A percentile compares a stretch with the other conserved stretches of the same genome.
These are phyloP conservation scores for Sporothrix globosa DNA, from an alignment of 2,329 filamentous ascomycete genomes.

Conservation along the genomic window DNA sequence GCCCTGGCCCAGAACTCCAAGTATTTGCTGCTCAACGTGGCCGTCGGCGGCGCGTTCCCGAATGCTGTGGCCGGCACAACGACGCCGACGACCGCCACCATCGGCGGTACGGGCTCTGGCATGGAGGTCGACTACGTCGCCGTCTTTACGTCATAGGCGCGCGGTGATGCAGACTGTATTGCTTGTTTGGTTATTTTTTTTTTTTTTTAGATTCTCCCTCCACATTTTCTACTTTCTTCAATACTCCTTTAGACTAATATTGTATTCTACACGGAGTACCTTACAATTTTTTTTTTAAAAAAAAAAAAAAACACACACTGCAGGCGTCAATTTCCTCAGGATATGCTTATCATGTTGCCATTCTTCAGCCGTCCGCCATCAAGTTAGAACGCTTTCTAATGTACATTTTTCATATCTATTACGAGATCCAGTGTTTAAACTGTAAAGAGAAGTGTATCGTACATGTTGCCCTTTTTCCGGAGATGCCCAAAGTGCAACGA, in stretches of 20 bases:
- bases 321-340: not conserved
- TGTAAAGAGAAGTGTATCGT: not conserved
- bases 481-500: not conserved
- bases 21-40: conserved; percentile 59
- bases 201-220: not conserved
- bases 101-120: conserved; percentile 51
- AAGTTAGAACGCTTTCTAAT: not conserved
- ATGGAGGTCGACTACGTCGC: conserved; percentile 59
- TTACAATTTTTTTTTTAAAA: not conserved
- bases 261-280: too few relatives aligned
- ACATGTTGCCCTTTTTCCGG: not conserved
- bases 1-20: conserved; percentile 55
- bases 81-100: conserved; percentile 52
- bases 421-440: not conserved
- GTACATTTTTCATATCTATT: not conserved
- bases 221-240: not conserved
- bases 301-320: not conserved
- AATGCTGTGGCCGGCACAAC: conserved; percentile 40
- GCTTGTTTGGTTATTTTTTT: not conserved
- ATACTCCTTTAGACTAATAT: conserved; percentile 10
- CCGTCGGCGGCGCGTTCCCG: conserved; percentile 55
- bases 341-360: not conserved
- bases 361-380: not conserved
- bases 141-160: conserved; percentile 41
- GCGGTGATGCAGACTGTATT: too few relatives aligned